Conservation (phyloP, 441 rosid genomes). For the Adansonia madagascariensis region DNA sequence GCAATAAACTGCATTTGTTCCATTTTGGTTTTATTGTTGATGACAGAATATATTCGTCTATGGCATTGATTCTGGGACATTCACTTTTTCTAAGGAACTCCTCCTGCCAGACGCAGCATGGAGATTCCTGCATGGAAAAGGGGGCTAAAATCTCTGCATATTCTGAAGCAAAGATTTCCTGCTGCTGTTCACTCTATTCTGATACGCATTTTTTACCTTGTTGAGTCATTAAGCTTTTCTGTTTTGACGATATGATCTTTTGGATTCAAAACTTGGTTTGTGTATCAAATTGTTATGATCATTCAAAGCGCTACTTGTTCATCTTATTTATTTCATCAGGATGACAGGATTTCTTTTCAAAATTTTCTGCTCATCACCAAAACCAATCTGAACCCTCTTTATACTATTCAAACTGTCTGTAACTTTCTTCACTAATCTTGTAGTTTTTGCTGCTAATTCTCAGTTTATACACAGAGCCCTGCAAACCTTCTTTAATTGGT, state of each 20-base stretch:
- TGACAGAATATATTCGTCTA: slow-evolving; percentile 39
- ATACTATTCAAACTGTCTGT: background rate
- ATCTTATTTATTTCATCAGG: background rate
- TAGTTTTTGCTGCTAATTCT: background rate
- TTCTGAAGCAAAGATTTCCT: slow-evolving; percentile 65
- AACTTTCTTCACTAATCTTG: slow-evolving; percentile 5
- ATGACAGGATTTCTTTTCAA: background rate
- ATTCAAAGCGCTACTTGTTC: background rate
- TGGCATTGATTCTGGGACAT: slow-evolving; percentile 89
- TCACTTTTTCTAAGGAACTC: slow-evolving; percentile 97
- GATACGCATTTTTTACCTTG: slow-evolving; percentile 48
- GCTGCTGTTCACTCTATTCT: slow-evolving; percentile 90
- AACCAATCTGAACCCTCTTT: slow-evolving; percentile 6
- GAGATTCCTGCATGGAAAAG: slow-evolving; percentile 91
- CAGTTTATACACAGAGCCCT: background rate
- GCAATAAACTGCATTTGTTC: background rate
- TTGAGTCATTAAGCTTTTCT: background rate
- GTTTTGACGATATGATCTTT: slow-evolving; percentile 6
- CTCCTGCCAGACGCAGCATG: slow-evolving; percentile 99
- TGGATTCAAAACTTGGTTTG: slow-evolving; percentile 1
- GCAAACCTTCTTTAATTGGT: slow-evolving; percentile 5
- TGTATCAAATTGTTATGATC: background rate
- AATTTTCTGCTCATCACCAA: background rate
- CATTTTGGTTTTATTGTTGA: slow-evolving; percentile 18
- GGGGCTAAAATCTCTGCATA: slow-evolving; percentile 77